These are phyloP conservation scores for Komagataella ulmi DNA, from an alignment of 805 yeast genomes.

Conservation along the genomic window DNA sequence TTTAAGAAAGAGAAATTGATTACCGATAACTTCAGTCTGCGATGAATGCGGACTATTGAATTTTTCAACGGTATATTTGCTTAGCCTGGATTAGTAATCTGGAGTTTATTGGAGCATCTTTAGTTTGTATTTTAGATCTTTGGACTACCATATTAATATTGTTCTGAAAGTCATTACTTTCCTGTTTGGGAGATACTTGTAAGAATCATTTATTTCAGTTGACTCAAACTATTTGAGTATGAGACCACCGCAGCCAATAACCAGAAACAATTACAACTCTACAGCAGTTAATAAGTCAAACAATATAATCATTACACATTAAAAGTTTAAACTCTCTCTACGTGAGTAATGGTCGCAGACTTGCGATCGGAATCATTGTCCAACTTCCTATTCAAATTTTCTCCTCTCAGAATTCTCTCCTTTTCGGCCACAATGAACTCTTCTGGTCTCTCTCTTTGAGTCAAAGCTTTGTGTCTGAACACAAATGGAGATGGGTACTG, in stretches of 20 bases:
- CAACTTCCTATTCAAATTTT: neutral
- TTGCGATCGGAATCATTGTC: neutral
- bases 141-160: too few relatives aligned
- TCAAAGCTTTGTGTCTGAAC: constrained; percentile 1
- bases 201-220: too few relatives aligned
- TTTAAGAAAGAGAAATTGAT: neutral
- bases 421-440: neutral
- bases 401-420: neutral
- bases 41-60: too few relatives aligned
- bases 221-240: too few relatives aligned
- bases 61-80: too few relatives aligned
- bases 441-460: constrained; percentile 1
- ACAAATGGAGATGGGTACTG: constrained; percentile 1
- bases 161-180: too few relatives aligned
- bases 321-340: neutral
- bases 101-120: too few relatives aligned
- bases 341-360: neutral
- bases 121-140: too few relatives aligned
- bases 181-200: too few relatives aligned
- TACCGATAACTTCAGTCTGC: too few relatives aligned
- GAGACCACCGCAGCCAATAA: too few relatives aligned
- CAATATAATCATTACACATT: neutral
- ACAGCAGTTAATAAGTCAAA: neutral
- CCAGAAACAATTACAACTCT: neutral
- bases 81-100: too few relatives aligned